Base-by-base conservation (phyloP, 768 basidiomycete species). In the Mycena rosella region DNA sequence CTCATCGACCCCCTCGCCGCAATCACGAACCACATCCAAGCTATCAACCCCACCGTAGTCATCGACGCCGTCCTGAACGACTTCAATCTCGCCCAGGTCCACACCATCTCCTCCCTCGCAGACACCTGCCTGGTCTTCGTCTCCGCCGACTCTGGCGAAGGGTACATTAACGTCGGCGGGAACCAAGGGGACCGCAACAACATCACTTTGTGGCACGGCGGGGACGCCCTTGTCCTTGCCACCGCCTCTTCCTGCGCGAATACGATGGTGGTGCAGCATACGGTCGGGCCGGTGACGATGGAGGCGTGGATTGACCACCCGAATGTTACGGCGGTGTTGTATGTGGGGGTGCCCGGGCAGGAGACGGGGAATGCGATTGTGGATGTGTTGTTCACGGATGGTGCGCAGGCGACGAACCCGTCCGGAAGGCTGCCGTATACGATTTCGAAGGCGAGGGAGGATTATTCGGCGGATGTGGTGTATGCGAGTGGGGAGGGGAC, bases 261-360 rank as follows among this genome's bases (percentile, higher is more conserved):
- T 73, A 89, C 89, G 10, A 82, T 92, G 42, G 91, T 92, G 26
- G 85, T 92, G 27, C 78, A 86, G 8, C 84, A 90, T 73, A 81
- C 82, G 13, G 88, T 89, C 32, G 91, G 91, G 24, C 83, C 87
- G 0, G 76, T 88, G n/a, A 78, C 83, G 48, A 57, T 88, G 1
- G 87, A 91, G 74, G 75, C 80, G 2, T 91, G 90, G 90, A 86
- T 90, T 24, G 84, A 88, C 18, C 82, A 91, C 63, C 85, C 88
- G 27, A 91, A 91, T 55, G 82, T 84, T 56, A 82, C 83, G 3
- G 82, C 78, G 11, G 80, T 83, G 20, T 0, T 80, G 27, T 63
- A 60, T 34, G 84, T 84, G 2, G 89, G 82, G 24, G 75, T 89
- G 18, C 85, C 80, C 15, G 90, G 90, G 24, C 85, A 86, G 64